Percentiles rank a stretch among this genome's conserved stretches.
phyloP scores from a whole-genome alignment of 331 rosid genomes.

The Telfairia occidentalis region DNA sequence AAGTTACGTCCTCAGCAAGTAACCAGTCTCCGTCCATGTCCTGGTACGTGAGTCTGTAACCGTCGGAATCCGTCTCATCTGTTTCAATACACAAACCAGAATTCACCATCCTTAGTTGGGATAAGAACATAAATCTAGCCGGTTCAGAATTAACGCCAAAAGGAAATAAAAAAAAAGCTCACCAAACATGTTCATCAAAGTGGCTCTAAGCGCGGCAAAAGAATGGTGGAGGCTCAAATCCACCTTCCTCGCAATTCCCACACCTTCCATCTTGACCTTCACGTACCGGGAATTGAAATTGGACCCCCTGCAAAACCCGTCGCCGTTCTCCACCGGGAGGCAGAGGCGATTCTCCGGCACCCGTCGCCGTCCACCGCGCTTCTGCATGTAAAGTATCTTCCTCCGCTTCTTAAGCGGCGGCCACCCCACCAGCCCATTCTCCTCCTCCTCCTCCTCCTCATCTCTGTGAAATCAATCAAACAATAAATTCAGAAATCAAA shows the following conservation, averaged over 20 bases:
- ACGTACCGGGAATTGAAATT: conserved; percentile 27
- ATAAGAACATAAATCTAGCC: no score
- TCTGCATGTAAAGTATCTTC: conserved; percentile 27
- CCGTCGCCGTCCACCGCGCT: conserved; percentile 2
- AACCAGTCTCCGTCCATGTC: conserved; percentile 80
- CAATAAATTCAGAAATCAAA: no score
- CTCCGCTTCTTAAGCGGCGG: conserved; percentile 56
- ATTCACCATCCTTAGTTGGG: no score
- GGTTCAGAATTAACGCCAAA: no score
- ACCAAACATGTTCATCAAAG: conserved; percentile 76
- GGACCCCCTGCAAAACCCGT: background rate
- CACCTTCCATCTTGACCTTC: conserved; percentile 94
- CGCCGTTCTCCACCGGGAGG: conserved; percentile 13
- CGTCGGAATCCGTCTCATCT: conserved; percentile 26
- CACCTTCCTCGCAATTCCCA: conserved; percentile 65
- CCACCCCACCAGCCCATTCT: conserved; percentile 54
- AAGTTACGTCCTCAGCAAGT: conserved; percentile 58
- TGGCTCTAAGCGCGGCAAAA: conserved; percentile 35
- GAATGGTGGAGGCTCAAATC: conserved; percentile 40
- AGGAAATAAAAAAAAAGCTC: conserved; percentile 16
- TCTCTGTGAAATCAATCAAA: conserved; percentile 19
- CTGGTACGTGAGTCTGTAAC: conserved; percentile 49
- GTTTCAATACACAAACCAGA: no score
- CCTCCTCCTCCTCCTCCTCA: conserved; percentile 32
- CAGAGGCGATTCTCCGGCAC: background rate